These are phyloP conservation scores for Harrya chromipes DNA, from an alignment of 768 basidiomycete species.

Conservation along the genomic window DNA sequence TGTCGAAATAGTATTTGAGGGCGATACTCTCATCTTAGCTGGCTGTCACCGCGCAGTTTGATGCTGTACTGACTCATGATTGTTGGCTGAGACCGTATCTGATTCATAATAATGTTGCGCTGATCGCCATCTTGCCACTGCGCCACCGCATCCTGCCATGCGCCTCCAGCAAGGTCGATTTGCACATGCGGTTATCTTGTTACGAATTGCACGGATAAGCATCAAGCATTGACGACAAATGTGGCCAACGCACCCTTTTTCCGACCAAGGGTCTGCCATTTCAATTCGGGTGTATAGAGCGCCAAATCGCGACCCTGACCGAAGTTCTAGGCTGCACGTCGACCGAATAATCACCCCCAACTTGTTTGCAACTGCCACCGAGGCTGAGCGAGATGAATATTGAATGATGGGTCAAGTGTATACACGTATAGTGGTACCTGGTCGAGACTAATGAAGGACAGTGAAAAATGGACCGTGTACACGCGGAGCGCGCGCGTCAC, in stretches of 20 bases:
- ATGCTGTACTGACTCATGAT: slow-evolving; percentile 9
- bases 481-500: slow-evolving; percentile 7
- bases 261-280: background rate
- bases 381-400: background rate
- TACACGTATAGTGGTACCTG: slow-evolving; percentile 26
- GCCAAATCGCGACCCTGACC: slow-evolving; percentile 10
- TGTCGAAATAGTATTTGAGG: slow-evolving; percentile 13
- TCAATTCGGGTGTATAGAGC: slow-evolving; percentile 4
- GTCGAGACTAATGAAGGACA: slow-evolving; percentile 28
- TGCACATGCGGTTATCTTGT: slow-evolving; percentile 12
- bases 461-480: slow-evolving; percentile 21
- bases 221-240: slow-evolving; percentile 18
- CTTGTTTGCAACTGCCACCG: background rate
- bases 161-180: slow-evolving; percentile 18
- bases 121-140: slow-evolving; percentile 20
- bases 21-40: slow-evolving; percentile 22
- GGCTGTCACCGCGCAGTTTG: slow-evolving; percentile 13
- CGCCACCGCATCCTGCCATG: slow-evolving; percentile 21
- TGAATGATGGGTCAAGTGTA: slow-evolving; percentile 17
- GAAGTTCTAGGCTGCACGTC: background rate
- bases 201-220: slow-evolving; percentile 5
- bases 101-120: slow-evolving; percentile 20
- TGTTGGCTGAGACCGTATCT: slow-evolving; percentile 13
- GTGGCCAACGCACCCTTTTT: slow-evolving; percentile 9
- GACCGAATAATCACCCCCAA: background rate